These are phyloP conservation scores for Calonectria multiphialidica DNA, from an alignment of 2,329 filamentous ascomycete species.

Conservation along the genomic window DNA sequence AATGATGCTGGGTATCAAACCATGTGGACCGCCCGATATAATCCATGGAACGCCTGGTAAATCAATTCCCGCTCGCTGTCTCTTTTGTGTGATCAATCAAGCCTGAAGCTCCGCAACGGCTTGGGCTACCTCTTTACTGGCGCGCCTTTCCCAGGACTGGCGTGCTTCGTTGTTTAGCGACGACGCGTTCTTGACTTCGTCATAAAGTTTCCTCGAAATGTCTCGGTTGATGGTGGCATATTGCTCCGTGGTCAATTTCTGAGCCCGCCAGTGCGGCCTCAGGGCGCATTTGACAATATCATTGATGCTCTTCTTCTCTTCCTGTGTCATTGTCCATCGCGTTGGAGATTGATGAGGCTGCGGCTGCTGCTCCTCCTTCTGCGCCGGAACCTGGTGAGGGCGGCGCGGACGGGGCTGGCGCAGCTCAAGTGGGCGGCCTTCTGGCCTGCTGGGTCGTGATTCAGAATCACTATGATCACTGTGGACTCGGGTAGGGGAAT, in stretches of 20 bases:
- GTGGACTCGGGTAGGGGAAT: conserved; percentile 64
- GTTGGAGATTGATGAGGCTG: conserved; percentile 68
- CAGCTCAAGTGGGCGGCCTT: conserved; percentile 59
- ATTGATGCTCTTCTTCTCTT: conserved; percentile 89
- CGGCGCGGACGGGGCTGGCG: conserved; percentile 65
- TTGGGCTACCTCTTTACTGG: conserved; percentile 81
- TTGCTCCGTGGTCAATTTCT: conserved; percentile 86
- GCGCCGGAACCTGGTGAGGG: conserved; percentile 54
- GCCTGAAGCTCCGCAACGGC: conserved; percentile 73
- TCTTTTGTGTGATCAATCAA: conserved; percentile 46
- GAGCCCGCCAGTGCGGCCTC: conserved; percentile 84
- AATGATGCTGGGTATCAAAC: conserved; percentile 51
- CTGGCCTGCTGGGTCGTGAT: conserved; percentile 33
- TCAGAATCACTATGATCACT: conserved; percentile 38
- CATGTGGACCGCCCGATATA: conserved; percentile 41
- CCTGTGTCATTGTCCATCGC: conserved; percentile 75
- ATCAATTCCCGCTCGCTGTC: conserved; percentile 41
- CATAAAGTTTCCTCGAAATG: conserved; percentile 90
- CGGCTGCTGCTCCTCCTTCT: conserved; percentile 63
- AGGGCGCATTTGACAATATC: conserved; percentile 87
- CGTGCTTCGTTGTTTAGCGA: conserved; percentile 75
- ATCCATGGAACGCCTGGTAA: conserved; percentile 46
- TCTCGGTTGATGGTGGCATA: conserved; percentile 93
- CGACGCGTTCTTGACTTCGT: conserved; percentile 67
- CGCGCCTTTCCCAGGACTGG: conserved; percentile 80